Evolutionary conservation across 192 early-diverging fungal species (phyloP), one percentile per base, ranked within the genome.

Genomic region (Linnemannia zychae): DNA sequence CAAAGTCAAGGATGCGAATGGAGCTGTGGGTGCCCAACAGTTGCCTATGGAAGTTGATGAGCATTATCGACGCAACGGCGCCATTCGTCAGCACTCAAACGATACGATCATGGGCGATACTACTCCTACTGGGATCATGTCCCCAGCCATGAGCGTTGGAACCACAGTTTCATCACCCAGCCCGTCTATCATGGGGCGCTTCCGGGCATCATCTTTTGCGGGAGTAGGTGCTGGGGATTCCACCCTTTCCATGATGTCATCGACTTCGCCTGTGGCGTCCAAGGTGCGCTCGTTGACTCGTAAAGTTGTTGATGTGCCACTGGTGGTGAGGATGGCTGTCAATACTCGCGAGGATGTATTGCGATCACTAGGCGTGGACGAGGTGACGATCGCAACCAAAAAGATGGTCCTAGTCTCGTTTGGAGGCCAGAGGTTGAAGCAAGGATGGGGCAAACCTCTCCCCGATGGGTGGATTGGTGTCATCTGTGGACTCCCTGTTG

Each of bases 401-500:
- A 90, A 90, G 73, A 78, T 91, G 57, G 76, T 91, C 24, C 67
- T 91, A 37, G 73, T 91, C 28, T 86, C 88, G 11, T 91, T 91
- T 86, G 90, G 90, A 15, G 90, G 90, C 36, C 90, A 91, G 76
- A 74, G 81, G 24, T 37, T 91, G 34, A 89, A 78, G n/a, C 86
- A 90, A 74, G 80, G 76, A 46, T 88, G 84, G 88, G 87, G 81
- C 28, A 78, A 84, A 44, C 88, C 89, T 0, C 78, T 92, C 22
- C 92, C 92, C 22, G 72, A 81, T 24, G 87, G 77, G 4, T 92
- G 92, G 90, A 90, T 92, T 28, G 88, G 88, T 46, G 82, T 92
- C 17, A 91, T 92, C 4, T 91, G 90, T 79, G 91, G 91, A 75
- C 33, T 74, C n/a, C 88, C 87, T 20, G 88, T 82, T n/a, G 67